Percentiles rank a stretch among this genome's conserved stretches.
Evolutionary conservation across 768 basidiomycete genomes (phyloP).

Genomic region (Infundibulicybe gibba): DNA sequence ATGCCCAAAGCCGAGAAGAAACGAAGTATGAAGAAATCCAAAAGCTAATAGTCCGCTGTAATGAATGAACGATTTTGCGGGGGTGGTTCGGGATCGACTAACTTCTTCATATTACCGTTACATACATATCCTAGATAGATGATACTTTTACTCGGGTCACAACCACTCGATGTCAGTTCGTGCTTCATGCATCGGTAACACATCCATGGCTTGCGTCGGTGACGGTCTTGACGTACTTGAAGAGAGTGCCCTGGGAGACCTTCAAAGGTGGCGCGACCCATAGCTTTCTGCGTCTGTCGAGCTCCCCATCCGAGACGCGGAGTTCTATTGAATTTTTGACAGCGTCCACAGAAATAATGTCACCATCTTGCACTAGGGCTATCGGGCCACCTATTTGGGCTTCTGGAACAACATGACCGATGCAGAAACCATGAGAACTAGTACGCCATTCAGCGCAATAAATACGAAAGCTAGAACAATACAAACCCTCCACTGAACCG

Average conservation of each 20-base stretch:
- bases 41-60: constrained; percentile 8
- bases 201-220: constrained; percentile 92
- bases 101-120: too few relatives aligned
- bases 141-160: too few relatives aligned
- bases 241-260: constrained; percentile 76
- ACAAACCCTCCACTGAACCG: constrained; percentile 96
- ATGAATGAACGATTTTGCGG: neutral
- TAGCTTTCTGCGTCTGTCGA: constrained; percentile 60
- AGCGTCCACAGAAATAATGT: constrained; percentile 85
- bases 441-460: constrained; percentile 7
- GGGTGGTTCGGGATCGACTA: too few relatives aligned
- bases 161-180: neutral
- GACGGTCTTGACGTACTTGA: constrained; percentile 87
- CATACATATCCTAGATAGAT: too few relatives aligned
- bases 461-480: constrained; percentile 9
- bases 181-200: constrained; percentile 73
- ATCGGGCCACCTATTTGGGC: constrained; percentile 94
- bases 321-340: constrained; percentile 81
- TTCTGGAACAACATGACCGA: constrained; percentile 96
- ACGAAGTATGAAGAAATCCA: constrained; percentile 66
- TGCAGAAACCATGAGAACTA: constrained; percentile 94
- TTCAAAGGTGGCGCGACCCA: constrained; percentile 90
- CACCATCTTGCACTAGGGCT: constrained; percentile 85
- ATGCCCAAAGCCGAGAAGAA: constrained; percentile 97
- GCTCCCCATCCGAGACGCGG: constrained; percentile 73